Percentiles rank a stretch among this genome's conserved stretches.
Evolutionary conservation across 768 basidiomycete genomes (phyloP).

Genomic region (Serendipita sp.): DNA sequence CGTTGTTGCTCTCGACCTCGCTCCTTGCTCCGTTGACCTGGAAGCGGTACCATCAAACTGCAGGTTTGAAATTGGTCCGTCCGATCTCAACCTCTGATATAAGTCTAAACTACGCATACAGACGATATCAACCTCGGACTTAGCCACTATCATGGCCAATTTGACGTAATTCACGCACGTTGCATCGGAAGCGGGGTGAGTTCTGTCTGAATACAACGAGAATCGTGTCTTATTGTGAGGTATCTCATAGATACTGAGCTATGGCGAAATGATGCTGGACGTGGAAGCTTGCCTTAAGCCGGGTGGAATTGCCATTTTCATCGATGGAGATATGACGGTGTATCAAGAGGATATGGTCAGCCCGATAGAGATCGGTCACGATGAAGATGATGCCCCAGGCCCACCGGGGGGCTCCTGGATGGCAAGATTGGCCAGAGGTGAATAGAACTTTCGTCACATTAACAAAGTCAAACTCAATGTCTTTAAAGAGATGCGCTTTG

Average conservation of each 20-base stretch:
- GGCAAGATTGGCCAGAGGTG: not conserved
- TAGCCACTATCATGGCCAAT: conserved; percentile 35
- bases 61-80: not conserved
- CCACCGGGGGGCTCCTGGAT: not conserved
- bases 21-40: not conserved
- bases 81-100: not conserved
- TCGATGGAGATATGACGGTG: conserved; percentile 35
- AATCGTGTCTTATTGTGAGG: conserved; percentile 7
- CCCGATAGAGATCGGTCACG: not conserved
- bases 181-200: conserved; percentile 51
- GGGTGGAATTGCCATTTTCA: conserved; percentile 49
- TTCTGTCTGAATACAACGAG: conserved; percentile 7
- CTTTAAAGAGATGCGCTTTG: not conserved
- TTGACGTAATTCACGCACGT: conserved; percentile 55
- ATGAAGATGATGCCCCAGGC: not conserved
- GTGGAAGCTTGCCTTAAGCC: conserved; percentile 50
- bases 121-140: conserved; percentile 34
- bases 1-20: not conserved
- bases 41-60: not conserved
- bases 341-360: not conserved
- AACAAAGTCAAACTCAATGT: not conserved
- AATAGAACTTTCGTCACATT: not conserved
- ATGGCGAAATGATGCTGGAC: conserved; percentile 42
- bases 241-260: conserved; percentile 38
- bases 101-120: conserved; percentile 40